These are phyloP conservation scores for Alternaria alternata DNA, from an alignment of 2,329 filamentous ascomycete genomes.

Conservation along the genomic window DNA sequence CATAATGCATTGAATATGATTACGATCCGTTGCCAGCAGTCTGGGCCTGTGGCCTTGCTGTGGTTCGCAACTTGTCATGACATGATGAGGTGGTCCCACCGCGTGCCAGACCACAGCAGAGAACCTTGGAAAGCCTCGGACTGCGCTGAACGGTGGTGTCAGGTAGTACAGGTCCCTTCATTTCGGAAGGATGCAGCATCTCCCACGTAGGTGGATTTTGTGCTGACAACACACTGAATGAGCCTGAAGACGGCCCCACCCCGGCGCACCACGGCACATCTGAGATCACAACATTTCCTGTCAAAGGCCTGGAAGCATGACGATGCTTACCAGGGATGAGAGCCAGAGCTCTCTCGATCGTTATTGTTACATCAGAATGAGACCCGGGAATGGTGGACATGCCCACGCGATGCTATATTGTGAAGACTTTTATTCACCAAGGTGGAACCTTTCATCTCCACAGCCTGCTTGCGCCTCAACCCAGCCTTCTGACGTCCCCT, in stretches of 20 bases:
- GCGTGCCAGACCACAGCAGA: background rate
- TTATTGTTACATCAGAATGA: conserved; percentile 24
- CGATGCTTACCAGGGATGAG: conserved; percentile 36
- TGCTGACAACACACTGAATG: conserved; percentile 49
- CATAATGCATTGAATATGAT: conserved; percentile 25
- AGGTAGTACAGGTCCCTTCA: conserved; percentile 50
- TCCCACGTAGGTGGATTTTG: conserved; percentile 44
- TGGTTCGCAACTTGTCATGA: conserved; percentile 27
- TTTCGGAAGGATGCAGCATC: conserved; percentile 52
- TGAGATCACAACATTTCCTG: conserved; percentile 29
- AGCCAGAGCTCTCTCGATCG: conserved; percentile 31
- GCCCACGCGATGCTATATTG: conserved; percentile 35
- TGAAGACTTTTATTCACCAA: conserved; percentile 37
- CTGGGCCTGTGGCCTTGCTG: conserved; percentile 24
- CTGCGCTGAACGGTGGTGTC: conserved; percentile 25
- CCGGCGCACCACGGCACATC: conserved; percentile 36
- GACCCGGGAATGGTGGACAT: conserved; percentile 30
- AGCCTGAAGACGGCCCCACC: conserved; percentile 46
- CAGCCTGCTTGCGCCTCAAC: conserved; percentile 26
- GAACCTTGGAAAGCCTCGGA: conserved; percentile 21
- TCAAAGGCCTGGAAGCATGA: conserved; percentile 34
- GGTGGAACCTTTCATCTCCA: conserved; percentile 26
- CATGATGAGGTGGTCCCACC: conserved; percentile 29
- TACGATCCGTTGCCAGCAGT: conserved; percentile 17
- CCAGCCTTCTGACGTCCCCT: conserved; percentile 27